Base-by-base conservation (phyloP, 176 grass and related monocot genomes). In the Ampelocalamus luodianensis region DNA sequence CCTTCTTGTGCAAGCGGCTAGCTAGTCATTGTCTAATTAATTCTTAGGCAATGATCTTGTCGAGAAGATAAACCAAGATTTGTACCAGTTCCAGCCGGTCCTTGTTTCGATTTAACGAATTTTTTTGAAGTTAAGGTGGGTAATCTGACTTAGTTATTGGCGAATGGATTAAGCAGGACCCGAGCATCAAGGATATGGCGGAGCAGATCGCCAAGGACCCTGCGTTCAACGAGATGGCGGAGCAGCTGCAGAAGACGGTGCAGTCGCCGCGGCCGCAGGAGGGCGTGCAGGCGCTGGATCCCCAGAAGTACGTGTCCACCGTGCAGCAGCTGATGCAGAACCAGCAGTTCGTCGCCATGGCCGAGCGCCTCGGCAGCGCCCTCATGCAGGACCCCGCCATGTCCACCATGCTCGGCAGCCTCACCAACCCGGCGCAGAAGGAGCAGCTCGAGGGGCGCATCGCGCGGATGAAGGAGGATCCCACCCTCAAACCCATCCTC, bases 311-410 rank as follows among this genome's bases (percentile, higher is more conserved):
- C 84, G 89, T 96, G 67, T 87, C 93, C 15, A 95, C 91, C 22
- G 96, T 98, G 91, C 93, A 98, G 87, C 96, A 96, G 79, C 82
- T 98, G 72, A 93, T 98, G 91, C 91, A 98, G 81, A 95, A 98
- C 89, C 89, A 90, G 53, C 91, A 98, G 80, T 98, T 98, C 68
- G 86, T 94, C 46, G 83, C 83, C 42, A 98, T 98, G 93, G 96
- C 96, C 24, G 93, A 98, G 80, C 91, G 82, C 0, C 85, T 98
- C 5, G 96, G 93, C 79, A 91, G 65, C 87, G 96, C 96, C 83
- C 90, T 98, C 24, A 95, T 98, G 93, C 93, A 98, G 91, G 96
- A 98, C 84, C 96, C 96, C 20, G 85, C 65, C 72, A 88, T 98
- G 93, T 85, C 96, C 54, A 46, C 39, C 64, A 87, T 95, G 83